A percentile compares a stretch with the other conserved stretches of the same genome.
phyloP scores from a whole-genome alignment of 2,329 filamentous ascomycete species.

The Diaporthe batatas region DNA sequence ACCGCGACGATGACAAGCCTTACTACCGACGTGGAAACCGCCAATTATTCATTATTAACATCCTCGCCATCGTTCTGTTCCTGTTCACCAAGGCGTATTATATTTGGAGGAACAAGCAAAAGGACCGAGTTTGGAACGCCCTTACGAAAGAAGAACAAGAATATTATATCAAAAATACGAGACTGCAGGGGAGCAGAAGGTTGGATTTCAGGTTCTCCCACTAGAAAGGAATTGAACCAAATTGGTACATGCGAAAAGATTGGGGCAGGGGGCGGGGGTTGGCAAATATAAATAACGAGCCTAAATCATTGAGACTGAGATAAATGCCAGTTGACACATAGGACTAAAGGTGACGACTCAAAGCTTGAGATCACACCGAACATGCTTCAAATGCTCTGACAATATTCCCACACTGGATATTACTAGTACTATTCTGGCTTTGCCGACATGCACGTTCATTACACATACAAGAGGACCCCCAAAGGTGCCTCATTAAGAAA shows the following conservation, averaged over 20 bases:
- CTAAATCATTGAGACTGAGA: neutral
- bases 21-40: constrained; percentile 68
- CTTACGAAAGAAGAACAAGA: constrained; percentile 63
- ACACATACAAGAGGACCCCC: neutral
- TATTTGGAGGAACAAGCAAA: constrained; percentile 61
- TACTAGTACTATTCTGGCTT: constrained; percentile 22
- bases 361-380: no score
- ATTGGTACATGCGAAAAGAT: neutral
- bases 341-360: neutral
- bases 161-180: constrained; percentile 61
- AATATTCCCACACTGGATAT: constrained; percentile 20
- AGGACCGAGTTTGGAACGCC: constrained; percentile 60
- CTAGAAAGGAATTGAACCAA: constrained; percentile 39
- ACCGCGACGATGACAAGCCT: constrained; percentile 67
- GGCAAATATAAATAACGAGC: neutral
- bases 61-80: constrained; percentile 64
- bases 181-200: constrained; percentile 59
- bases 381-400: neutral
- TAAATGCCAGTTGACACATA: no score
- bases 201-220: constrained; percentile 59
- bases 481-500: neutral
- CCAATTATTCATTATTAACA: constrained; percentile 63
- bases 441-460: constrained; percentile 19
- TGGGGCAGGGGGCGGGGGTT: no score
- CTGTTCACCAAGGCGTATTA: constrained; percentile 67